These are phyloP conservation scores for Yamagishiella unicocca DNA, from an alignment of 139 green algal genomes.

Conservation along the genomic window DNA sequence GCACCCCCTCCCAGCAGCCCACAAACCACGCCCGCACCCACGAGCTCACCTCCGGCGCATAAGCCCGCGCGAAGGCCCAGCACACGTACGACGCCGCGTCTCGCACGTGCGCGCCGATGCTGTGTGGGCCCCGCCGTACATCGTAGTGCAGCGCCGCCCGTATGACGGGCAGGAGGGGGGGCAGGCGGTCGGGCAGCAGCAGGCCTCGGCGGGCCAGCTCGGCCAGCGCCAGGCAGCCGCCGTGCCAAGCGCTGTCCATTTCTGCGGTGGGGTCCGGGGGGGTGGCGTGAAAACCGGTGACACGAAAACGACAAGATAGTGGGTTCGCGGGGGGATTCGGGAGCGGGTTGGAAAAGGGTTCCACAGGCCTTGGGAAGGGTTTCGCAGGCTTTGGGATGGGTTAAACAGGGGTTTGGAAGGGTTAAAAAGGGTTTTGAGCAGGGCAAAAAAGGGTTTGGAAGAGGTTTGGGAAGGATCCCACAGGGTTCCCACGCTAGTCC, in stretches of 20 bases:
- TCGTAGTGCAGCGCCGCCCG: conserved; percentile 90
- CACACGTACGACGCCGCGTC: conserved; percentile 97
- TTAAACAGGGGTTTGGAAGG: no score
- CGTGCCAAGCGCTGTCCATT: conserved; percentile 93
- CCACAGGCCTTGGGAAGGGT: no score
- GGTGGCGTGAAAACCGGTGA: no score
- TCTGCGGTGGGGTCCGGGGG: conserved; percentile 61
- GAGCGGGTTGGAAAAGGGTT: no score
- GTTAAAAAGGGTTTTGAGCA: neutral
- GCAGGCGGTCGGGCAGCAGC: conserved; percentile 84
- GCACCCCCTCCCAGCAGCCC: conserved; percentile 64
- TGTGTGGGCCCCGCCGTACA: conserved; percentile 88
- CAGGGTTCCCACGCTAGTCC: no score
- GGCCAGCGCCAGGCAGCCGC: conserved; percentile 94
- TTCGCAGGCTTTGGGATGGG: no score
- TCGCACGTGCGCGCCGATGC: conserved; percentile 93
- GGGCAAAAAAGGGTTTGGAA: no score
- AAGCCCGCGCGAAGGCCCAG: conserved; percentile 95
- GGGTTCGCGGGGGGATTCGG: neutral
- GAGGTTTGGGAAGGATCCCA: no score
- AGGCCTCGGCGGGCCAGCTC: conserved; percentile 94
- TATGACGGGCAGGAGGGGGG: conserved; percentile 64
- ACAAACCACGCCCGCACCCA: conserved; percentile 6
- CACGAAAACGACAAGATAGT: no score
- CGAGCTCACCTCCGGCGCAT: conserved; percentile 74